Evolutionary conservation across 805 yeast genomes (phyloP).

Genomic region (Lachancea fermentati): DNA sequence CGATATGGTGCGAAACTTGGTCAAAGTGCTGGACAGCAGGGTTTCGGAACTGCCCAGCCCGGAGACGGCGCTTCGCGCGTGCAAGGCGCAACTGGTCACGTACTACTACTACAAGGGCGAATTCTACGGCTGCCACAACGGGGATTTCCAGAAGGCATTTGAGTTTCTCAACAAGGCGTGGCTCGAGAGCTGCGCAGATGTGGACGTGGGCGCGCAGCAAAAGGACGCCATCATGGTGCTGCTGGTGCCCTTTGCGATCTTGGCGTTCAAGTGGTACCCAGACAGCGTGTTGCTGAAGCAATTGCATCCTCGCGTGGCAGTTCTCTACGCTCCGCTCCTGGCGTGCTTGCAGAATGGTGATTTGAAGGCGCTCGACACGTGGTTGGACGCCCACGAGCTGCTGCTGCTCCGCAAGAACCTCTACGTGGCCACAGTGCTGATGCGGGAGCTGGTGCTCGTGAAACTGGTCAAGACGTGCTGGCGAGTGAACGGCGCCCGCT

Average conservation of each 20-base stretch:
- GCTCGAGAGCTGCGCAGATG: conserved; percentile 13
- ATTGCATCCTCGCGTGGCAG: conserved; percentile 37
- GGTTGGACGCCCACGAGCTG: conserved; percentile 40
- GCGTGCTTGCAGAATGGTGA: conserved; percentile 50
- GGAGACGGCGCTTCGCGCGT: conserved; percentile 26
- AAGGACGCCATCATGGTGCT: conserved; percentile 43
- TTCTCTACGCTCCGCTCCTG: conserved; percentile 44
- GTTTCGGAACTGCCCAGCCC: conserved; percentile 45
- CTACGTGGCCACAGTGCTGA: conserved; percentile 51
- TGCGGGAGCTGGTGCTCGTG: conserved; percentile 46
- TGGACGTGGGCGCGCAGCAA: conserved; percentile 14
- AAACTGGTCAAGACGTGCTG: conserved; percentile 41
- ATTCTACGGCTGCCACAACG: conserved; percentile 54
- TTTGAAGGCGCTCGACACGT: conserved; percentile 43
- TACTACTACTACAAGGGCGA: conserved; percentile 68
- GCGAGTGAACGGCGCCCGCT: conserved; percentile 17
- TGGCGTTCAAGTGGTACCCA: conserved; percentile 46
- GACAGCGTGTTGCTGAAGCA: conserved; percentile 33
- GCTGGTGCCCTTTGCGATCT: conserved; percentile 58
- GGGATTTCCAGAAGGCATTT: conserved; percentile 49
- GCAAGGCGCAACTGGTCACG: conserved; percentile 50
- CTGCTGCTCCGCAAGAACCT: conserved; percentile 53
- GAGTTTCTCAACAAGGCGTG: conserved; percentile 47
- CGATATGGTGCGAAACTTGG: conserved; percentile 69
- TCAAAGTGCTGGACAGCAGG: conserved; percentile 50